These are phyloP conservation scores for Fusarium multiceps DNA, from an alignment of 2,329 filamentous ascomycete genomes.

Conservation along the genomic window DNA sequence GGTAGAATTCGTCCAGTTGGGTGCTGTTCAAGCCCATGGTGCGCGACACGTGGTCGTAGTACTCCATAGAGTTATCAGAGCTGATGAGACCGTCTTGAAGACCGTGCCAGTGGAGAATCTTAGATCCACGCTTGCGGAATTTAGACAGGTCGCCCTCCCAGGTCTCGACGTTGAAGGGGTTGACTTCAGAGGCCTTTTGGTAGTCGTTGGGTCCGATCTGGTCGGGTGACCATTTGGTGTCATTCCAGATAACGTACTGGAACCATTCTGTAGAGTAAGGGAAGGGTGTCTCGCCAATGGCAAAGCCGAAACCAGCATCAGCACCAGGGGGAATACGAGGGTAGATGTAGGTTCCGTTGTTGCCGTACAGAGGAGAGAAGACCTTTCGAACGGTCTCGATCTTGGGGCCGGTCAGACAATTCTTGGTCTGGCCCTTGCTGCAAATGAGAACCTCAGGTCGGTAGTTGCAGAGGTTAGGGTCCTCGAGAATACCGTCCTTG, in stretches of 20 bases:
- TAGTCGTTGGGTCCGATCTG: constrained; percentile 54
- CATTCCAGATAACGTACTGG: constrained; percentile 55
- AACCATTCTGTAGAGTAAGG: constrained; percentile 47
- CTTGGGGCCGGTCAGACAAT: constrained; percentile 21
- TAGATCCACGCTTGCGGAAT: constrained; percentile 55
- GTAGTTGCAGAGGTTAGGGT: constrained; percentile 59
- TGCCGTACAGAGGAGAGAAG: constrained; percentile 36
- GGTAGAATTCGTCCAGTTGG: constrained; percentile 61
- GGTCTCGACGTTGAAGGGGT: constrained; percentile 43
- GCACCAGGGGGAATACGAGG: constrained; percentile 44
- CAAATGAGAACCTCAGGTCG: constrained; percentile 56
- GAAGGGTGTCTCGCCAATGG: neutral
- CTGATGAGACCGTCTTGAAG: constrained; percentile 40
- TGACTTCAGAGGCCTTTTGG: constrained; percentile 47
- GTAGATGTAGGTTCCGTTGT: constrained; percentile 47
- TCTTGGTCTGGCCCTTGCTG: neutral
- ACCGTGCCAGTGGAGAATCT: constrained; percentile 61
- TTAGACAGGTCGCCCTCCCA: constrained; percentile 53
- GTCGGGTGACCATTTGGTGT: constrained; percentile 48
- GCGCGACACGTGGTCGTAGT: constrained; percentile 43
- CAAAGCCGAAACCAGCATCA: constrained; percentile 42
- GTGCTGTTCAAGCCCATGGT: constrained; percentile 44
- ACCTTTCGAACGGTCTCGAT: constrained; percentile 24
- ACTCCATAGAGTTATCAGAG: constrained; percentile 42
- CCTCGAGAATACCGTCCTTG: constrained; percentile 61